These are phyloP conservation scores for Hebeloma cylindrosporum DNA, from an alignment of 768 basidiomycete species.

Conservation along the genomic window DNA sequence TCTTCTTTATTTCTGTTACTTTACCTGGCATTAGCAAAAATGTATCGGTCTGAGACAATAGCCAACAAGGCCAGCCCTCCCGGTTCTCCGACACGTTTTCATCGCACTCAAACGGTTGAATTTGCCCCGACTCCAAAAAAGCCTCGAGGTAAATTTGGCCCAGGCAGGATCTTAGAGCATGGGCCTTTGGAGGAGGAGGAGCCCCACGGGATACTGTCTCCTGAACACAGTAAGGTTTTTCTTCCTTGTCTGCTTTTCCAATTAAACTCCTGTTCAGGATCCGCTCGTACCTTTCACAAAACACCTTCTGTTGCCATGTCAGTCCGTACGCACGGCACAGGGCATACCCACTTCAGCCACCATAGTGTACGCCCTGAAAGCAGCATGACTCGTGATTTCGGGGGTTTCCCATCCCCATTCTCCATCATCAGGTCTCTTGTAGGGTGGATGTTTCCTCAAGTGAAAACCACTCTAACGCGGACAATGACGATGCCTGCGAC, in stretches of 20 bases:
- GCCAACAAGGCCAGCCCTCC: slow-evolving; percentile 16
- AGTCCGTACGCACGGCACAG: slow-evolving; percentile 16
- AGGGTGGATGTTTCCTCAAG: slow-evolving; percentile 58
- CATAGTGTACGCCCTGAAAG: slow-evolving; percentile 16
- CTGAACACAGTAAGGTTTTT: slow-evolving; percentile 3
- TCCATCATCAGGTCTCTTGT: slow-evolving; percentile 52
- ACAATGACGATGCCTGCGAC: slow-evolving; percentile 78
- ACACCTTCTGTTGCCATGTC: slow-evolving; percentile 12
- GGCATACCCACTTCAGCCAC: slow-evolving; percentile 13
- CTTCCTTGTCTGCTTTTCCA: neutral
- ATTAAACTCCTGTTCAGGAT: slow-evolving; percentile 5
- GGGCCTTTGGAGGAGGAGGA: slow-evolving; percentile 6
- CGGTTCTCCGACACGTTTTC: slow-evolving; percentile 27
- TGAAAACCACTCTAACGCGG: slow-evolving; percentile 56
- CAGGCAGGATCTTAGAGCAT: slow-evolving; percentile 14
- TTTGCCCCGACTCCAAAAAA: slow-evolving; percentile 36
- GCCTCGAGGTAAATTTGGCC: slow-evolving; percentile 20
- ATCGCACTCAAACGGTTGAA: slow-evolving; percentile 42
- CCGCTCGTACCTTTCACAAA: slow-evolving; percentile 6
- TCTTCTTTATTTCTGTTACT: neutral
- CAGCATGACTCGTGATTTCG: slow-evolving; percentile 51
- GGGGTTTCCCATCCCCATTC: slow-evolving; percentile 75
- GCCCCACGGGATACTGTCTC: neutral
- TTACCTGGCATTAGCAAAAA: slow-evolving; percentile 23
- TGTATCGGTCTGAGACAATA: slow-evolving; percentile 40